Evolutionary conservation across 2,329 filamentous ascomycete genomes (phyloP).

Genomic region (Aspergillus sp.): DNA sequence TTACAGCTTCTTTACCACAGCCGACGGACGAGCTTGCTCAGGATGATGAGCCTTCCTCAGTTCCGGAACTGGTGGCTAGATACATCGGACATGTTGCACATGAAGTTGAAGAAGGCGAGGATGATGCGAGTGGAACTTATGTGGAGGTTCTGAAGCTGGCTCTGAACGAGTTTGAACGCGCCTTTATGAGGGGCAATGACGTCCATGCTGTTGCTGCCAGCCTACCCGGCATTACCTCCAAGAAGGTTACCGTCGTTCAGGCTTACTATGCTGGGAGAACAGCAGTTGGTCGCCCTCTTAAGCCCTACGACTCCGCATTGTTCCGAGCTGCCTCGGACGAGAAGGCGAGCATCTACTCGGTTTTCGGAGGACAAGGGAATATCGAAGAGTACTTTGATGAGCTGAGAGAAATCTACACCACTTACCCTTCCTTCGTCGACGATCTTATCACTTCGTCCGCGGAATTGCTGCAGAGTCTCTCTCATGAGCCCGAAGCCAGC

Average conservation of each 20-base stretch:
- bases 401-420: slow-evolving; percentile 84
- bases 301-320: slow-evolving; percentile 89
- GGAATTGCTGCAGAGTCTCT: slow-evolving; percentile 81
- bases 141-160: slow-evolving; percentile 90
- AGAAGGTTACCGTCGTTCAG: slow-evolving; percentile 86
- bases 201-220: slow-evolving; percentile 85
- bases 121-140: slow-evolving; percentile 83
- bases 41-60: slow-evolving; percentile 98
- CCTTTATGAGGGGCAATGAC: slow-evolving; percentile 92
- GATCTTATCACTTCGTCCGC: slow-evolving; percentile 80
- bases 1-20: slow-evolving; percentile 78
- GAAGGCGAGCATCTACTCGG: slow-evolving; percentile 82
- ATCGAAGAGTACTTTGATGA: slow-evolving; percentile 99
- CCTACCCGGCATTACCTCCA: slow-evolving; percentile 85
- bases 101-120: slow-evolving; percentile 90
- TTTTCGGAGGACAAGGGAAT: slow-evolving; percentile 97
- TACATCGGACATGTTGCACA: slow-evolving; percentile 88
- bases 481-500: slow-evolving; percentile 79
- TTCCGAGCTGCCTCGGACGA: slow-evolving; percentile 84
- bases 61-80: slow-evolving; percentile 85
- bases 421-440: slow-evolving; percentile 87
- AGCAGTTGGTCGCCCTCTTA: slow-evolving; percentile 81
- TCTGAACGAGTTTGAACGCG: slow-evolving; percentile 94
- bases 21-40: slow-evolving; percentile 96
- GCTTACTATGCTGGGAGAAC: slow-evolving; percentile 90